A percentile compares a stretch with the other conserved stretches of the same genome.
Evolutionary conservation across 1,139 yeast genomes (phyloP).

Genomic region (Suhomyces bolitotheri): DNA sequence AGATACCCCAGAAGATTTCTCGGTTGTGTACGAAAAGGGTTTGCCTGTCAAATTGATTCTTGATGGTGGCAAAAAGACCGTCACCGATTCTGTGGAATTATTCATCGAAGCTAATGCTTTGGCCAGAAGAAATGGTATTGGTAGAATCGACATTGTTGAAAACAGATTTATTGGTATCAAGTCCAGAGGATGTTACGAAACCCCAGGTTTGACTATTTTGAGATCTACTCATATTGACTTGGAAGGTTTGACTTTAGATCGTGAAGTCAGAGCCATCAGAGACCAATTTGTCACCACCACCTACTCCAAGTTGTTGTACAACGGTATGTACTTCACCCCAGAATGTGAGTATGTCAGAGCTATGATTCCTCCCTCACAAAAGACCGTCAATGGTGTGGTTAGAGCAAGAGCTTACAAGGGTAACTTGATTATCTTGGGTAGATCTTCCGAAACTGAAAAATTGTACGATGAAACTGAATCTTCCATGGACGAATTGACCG

Average conservation of each 20-base stretch:
- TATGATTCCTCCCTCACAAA: conserved; percentile 92
- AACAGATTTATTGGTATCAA: conserved; percentile 98
- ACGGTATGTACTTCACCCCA: conserved; percentile 97
- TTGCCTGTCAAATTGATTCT: conserved; percentile 79
- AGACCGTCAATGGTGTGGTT: conserved; percentile 92
- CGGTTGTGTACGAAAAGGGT: conserved; percentile 82
- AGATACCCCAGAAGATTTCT: conserved; percentile 83
- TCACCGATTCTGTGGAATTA: conserved; percentile 86
- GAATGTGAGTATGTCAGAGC: conserved; percentile 95
- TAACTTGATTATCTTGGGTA: conserved; percentile 76
- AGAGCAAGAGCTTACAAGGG: conserved; percentile 96
- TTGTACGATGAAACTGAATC: conserved; percentile 97
- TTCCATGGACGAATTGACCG: conserved; percentile 98
- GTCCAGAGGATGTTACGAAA: conserved; percentile 99
- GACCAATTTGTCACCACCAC: conserved; percentile 93
- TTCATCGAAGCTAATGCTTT: conserved; percentile 90
- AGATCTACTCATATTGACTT: conserved; percentile 93
- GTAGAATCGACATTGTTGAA: conserved; percentile 98
- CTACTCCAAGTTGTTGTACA: conserved; percentile 87
- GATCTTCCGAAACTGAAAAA: conserved; percentile 93
- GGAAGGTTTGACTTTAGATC: conserved; percentile 94
- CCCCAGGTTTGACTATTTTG: conserved; percentile 94
- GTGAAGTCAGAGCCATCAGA: conserved; percentile 96
- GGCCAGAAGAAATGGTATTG: conserved; percentile 99
- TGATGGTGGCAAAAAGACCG: conserved; percentile 56